These are phyloP conservation scores for Neospermospora avenae DNA, from an alignment of 2,329 filamentous ascomycete species.

Conservation along the genomic window DNA sequence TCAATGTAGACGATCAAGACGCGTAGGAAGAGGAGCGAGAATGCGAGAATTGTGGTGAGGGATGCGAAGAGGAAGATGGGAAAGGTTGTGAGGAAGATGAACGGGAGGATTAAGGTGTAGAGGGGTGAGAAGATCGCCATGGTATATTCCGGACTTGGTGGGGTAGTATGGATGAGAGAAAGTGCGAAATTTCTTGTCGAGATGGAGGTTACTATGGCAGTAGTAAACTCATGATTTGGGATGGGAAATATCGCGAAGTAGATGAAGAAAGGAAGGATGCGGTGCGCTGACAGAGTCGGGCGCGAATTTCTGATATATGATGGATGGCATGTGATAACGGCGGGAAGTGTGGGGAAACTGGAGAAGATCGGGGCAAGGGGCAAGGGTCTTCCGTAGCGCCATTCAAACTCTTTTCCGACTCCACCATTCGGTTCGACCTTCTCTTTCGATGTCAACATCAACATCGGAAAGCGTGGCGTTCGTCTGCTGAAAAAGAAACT, in stretches of 20 bases:
- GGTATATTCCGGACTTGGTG: too few species aligned
- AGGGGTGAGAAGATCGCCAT: conserved; percentile 55
- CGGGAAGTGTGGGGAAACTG: conserved; percentile 3
- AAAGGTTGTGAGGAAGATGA: conserved; percentile 59
- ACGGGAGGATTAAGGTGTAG: conserved; percentile 56
- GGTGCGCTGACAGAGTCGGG: background rate
- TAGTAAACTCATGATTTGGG: background rate
- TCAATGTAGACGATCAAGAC: conserved; percentile 62
- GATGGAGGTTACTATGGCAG: background rate
- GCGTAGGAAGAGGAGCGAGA: conserved; percentile 58
- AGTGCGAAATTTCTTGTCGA: background rate
- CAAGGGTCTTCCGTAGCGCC: background rate
- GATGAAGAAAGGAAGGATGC: background rate
- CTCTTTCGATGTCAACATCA: background rate
- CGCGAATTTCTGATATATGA: background rate
- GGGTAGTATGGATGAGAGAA: too few species aligned
- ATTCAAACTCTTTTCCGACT: background rate
- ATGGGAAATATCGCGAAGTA: background rate
- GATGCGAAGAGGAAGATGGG: conserved; percentile 61
- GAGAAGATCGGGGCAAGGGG: background rate
- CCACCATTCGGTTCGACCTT: background rate
- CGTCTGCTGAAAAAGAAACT: too few species aligned
- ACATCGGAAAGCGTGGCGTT: too few species aligned
- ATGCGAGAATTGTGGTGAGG: conserved; percentile 60
- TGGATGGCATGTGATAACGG: background rate